A percentile compares a stretch with the other conserved stretches of the same genome.
phyloP scores from a whole-genome alignment of 257 asterid genomes.

The Catharanthus roseus region DNA sequence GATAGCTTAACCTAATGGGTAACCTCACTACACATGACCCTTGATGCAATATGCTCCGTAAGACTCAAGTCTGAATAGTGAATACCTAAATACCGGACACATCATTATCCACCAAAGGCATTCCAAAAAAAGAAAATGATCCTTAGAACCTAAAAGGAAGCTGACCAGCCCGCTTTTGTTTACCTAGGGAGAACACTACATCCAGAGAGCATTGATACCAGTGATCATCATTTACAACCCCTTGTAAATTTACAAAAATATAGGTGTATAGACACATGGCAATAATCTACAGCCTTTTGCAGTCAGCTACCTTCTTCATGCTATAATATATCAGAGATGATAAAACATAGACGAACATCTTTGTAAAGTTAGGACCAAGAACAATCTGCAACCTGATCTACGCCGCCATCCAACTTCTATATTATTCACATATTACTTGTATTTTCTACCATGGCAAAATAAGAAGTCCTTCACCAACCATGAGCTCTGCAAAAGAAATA shows the following conservation, averaged over 20 bases:
- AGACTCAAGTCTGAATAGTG: too few species aligned
- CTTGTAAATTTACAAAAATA: not conserved
- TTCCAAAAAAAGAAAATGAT: not conserved
- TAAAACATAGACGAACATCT: not conserved
- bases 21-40: too few species aligned
- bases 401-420: not conserved
- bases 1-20: too few species aligned
- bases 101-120: not conserved
- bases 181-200: not conserved
- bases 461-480: not conserved
- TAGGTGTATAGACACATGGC: not conserved
- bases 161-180: not conserved
- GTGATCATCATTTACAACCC: not conserved
- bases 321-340: not conserved
- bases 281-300: not conserved
- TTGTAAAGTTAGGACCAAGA: constrained; percentile 3
- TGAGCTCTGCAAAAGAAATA: constrained; percentile 1
- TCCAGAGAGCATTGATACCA: not conserved
- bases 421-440: constrained; percentile 4
- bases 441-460: constrained; percentile 1
- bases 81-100: too few species aligned
- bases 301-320: not conserved
- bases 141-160: not conserved
- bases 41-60: too few species aligned
- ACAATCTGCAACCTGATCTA: constrained; percentile 1